phyloP scores from a whole-genome alignment of 768 basidiomycete species.

The Cyclocybe cylindracea region DNA sequence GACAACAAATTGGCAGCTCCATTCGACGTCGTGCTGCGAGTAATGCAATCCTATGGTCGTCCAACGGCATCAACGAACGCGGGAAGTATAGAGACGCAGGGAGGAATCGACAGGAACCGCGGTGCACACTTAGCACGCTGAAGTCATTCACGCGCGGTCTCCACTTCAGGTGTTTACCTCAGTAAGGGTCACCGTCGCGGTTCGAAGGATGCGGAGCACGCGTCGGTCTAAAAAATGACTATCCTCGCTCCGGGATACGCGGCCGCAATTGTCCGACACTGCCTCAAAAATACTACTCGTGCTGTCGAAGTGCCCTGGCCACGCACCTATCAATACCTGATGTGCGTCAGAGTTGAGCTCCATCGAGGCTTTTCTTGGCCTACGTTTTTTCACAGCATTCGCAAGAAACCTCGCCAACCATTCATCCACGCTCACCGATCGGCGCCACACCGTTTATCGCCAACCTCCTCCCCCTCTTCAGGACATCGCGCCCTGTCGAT shows the following conservation, averaged over 20 bases:
- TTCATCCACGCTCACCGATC: conserved; percentile 40
- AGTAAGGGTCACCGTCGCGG: no score
- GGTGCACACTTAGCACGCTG: conserved; percentile 52
- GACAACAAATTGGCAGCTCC: background rate
- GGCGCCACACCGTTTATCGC: conserved; percentile 33
- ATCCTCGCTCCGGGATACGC: conserved; percentile 40
- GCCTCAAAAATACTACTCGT: conserved; percentile 42
- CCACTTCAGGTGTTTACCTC: conserved; percentile 41
- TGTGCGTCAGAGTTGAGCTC: conserved; percentile 44
- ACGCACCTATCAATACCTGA: conserved; percentile 50
- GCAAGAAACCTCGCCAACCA: conserved; percentile 31
- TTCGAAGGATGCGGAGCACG: conserved; percentile 49
- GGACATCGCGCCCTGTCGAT: conserved; percentile 14
- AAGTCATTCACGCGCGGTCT: conserved; percentile 46
- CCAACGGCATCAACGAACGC: conserved; percentile 40
- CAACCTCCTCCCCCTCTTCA: conserved; percentile 27
- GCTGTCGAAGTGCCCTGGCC: conserved; percentile 23
- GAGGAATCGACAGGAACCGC: conserved; percentile 37
- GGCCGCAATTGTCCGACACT: conserved; percentile 41
- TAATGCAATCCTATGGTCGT: conserved; percentile 30
- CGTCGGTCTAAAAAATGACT: conserved; percentile 50
- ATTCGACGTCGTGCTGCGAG: background rate
- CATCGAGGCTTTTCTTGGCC: background rate
- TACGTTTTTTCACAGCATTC: conserved; percentile 30
- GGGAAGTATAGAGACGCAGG: conserved; percentile 34